Evolutionary conservation across 139 green algal species (phyloP), one percentile per base, ranked within the genome.

Genomic region (Pleodorina starrii): DNA sequence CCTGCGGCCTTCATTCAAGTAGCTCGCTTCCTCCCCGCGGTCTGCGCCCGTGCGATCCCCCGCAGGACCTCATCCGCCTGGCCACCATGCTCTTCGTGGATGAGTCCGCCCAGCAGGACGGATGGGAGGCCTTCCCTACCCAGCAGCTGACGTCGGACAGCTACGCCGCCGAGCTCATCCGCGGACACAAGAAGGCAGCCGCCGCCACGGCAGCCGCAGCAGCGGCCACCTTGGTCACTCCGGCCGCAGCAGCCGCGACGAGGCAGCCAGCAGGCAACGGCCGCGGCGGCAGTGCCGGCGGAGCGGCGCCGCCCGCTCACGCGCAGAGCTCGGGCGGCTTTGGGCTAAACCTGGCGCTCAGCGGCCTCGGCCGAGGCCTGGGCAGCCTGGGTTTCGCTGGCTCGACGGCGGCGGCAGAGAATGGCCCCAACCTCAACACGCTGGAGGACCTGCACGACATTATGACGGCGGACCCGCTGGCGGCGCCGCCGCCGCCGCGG

Each of bases 61-160:
- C 46, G 6, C 60, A 88, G 21, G 94, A 95, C 48, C 91, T 97
- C 27, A 84, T 96, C 21, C 63, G 86, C 6, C 88, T 96, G 19
- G 94, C 94, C 10, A 90, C 89, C 36, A 92, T 92, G n/a, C 68
- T 96, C 25, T 90, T 90, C 35, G 93, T 95, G 60, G 94, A 96
- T 6, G 86, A 94, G 10, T 85, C 82, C 21, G 50, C 44, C 21
- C 76, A 86, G 74, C 72, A 92, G 9, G 93, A 95, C 27, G 95
- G 93, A 19, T 97, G 95, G 95, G 91, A 96, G 90, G 91, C 92
- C 1, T 94, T 97, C n/a, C 93, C 95, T 2, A 85, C 91, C 14
- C 43, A 89, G 23, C 77, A 87, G 57, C 54, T 88, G 27, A 93
- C 90, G 2, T 50, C 91, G 23, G 87, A 92, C 23, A 79, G 84